A percentile compares a stretch with the other conserved stretches of the same genome.
Evolutionary conservation across 1,284 basidiomycete species (phyloP).

Genomic region (Trametes hirsuta): DNA sequence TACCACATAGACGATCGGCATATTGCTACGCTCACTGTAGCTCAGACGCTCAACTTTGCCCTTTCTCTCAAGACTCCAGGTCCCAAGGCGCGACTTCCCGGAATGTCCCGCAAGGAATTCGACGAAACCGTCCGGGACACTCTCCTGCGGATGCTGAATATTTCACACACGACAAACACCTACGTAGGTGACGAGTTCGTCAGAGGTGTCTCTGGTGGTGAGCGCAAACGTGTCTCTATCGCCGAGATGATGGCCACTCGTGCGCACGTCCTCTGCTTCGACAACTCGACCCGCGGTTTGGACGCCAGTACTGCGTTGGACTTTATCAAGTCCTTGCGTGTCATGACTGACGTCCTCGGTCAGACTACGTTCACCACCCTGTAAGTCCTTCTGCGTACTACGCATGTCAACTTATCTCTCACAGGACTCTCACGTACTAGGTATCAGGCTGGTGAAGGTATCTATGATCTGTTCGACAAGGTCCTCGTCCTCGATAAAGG

Average conservation of each 20-base stretch:
- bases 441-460: conserved; percentile 83
- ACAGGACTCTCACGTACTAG: conserved; percentile 34
- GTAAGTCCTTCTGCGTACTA: conserved; percentile 47
- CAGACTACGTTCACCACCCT: conserved; percentile 81
- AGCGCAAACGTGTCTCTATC: conserved; percentile 86
- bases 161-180: conserved; percentile 75
- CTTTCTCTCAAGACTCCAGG: conserved; percentile 72
- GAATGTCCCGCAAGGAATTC: conserved; percentile 63
- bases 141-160: conserved; percentile 79
- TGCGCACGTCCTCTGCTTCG: conserved; percentile 80
- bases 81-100: conserved; percentile 70
- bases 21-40: conserved; percentile 77
- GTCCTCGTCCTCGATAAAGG: conserved; percentile 79
- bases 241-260: conserved; percentile 85
- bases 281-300: conserved; percentile 84
- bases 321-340: conserved; percentile 72
- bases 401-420: conserved; percentile 8
- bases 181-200: conserved; percentile 86
- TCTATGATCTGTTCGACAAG: conserved; percentile 72
- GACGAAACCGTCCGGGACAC: conserved; percentile 59
- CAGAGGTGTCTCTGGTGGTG: conserved; percentile 86
- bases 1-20: conserved; percentile 66
- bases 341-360: conserved; percentile 78
- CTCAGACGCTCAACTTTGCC: conserved; percentile 70
- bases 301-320: conserved; percentile 88